Evolutionary conservation across 2,329 filamentous ascomycete species (phyloP).

Genomic region (Diaporthe aspalathi): DNA sequence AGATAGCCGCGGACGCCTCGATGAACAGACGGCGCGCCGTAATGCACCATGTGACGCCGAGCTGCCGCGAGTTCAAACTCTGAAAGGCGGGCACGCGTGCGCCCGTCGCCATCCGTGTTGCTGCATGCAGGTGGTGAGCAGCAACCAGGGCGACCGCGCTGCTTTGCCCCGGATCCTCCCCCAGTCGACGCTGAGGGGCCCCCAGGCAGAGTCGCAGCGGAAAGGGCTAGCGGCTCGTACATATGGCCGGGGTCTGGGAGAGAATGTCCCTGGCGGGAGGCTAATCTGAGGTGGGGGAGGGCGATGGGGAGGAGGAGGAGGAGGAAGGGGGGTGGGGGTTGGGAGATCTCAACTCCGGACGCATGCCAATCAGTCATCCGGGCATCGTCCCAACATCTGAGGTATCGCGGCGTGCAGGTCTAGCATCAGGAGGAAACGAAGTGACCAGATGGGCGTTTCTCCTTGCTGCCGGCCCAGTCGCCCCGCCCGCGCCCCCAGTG

Average conservation of each 20-base stretch:
- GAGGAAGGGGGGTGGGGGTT: too few species aligned
- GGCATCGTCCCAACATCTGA: background rate
- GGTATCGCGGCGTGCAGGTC: background rate
- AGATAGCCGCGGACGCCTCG: slow-evolving; percentile 26
- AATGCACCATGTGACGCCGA: slow-evolving; percentile 22
- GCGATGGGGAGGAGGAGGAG: too few species aligned
- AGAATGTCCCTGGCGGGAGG: slow-evolving; percentile 7
- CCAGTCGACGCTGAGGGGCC: background rate
- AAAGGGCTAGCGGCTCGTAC: slow-evolving; percentile 16
- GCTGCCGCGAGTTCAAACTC: slow-evolving; percentile 25
- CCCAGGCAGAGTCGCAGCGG: background rate
- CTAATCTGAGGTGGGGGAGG: background rate
- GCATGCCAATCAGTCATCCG: slow-evolving; percentile 7
- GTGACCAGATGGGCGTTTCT: slow-evolving; percentile 8
- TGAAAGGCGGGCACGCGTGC: slow-evolving; percentile 21
- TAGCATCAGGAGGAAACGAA: background rate
- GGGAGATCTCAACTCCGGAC: slow-evolving; percentile 2
- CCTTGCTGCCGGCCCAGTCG: slow-evolving; percentile 19
- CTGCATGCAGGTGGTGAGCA: background rate
- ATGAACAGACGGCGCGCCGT: slow-evolving; percentile 3
- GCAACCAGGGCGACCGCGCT: slow-evolving; percentile 1
- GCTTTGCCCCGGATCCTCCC: slow-evolving; percentile 4
- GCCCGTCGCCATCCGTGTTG: slow-evolving; percentile 22
- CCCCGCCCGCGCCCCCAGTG: background rate
- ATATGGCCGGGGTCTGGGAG: background rate